Base-by-base conservation (phyloP, 768 basidiomycete species). In the Lactarius trivialis region DNA sequence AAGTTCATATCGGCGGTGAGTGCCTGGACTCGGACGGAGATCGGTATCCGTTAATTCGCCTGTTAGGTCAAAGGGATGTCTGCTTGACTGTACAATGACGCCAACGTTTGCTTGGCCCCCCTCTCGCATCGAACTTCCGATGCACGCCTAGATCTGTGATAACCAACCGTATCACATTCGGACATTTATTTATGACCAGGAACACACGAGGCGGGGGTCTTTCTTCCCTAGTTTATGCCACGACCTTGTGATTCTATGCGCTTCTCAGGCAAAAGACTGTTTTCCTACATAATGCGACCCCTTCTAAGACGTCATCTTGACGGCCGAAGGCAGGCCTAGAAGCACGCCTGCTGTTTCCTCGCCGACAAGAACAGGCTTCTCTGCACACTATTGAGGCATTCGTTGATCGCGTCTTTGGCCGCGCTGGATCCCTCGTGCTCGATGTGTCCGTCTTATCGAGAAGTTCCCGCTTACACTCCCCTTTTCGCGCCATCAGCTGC, bases 1-100 rank as follows among this genome's bases (percentile, higher is more conserved):
- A 60, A 60, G 39, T 32, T 60, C 49, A 41, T 52, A 52, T 39
- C 33, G 14, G 59, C 59, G 24, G 59, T 43, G 51, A 36, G 57
- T 48, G 7, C 26, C 51, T 33, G 8, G 51, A 11, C 8, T 33
- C 28, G 3, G 28, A 19, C n/a, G 26, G 39, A 32, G 9, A 32
- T 17, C 30, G 24, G 4, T 17, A 24, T 41, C 26, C 26, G 9
- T 28, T 43, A 8, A 56, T 17, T n/a, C n/a, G 37, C 39, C 5
- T 48, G 26, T 41, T 14, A 56, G 55, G 55, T 56, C 55, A 30
- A 56, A 8, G 30, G 30, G 24, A 56, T 39, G 5, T 41, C 17
- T 12, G 11, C 53, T 37, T 54, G 53, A 54, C 53, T 14, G 11
- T 14, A 48, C 45, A 15, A 45, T 21, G 12, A 48, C 45, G 11